These are phyloP conservation scores for Synchytrium microbalum DNA, from an alignment of 371 early-diverging fungal species.

Conservation along the genomic window DNA sequence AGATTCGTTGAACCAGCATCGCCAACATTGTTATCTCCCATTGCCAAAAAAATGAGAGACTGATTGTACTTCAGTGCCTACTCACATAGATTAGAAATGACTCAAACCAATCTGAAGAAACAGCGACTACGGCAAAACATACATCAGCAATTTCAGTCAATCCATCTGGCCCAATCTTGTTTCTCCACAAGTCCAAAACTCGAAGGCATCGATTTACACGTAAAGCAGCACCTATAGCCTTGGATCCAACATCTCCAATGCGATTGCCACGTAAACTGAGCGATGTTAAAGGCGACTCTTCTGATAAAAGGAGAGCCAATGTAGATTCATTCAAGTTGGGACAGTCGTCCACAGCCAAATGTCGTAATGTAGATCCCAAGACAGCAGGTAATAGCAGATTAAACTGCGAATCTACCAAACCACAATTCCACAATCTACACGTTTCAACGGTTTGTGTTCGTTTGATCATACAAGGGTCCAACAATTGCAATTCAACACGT, in stretches of 20 bases:
- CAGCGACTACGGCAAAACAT: no score
- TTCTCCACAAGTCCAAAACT: constrained; percentile 30
- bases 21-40: constrained; percentile 32
- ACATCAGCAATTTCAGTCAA: constrained; percentile 32
- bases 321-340: constrained; percentile 27
- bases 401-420: constrained; percentile 29
- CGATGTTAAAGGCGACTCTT: constrained; percentile 25
- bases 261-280: constrained; percentile 31
- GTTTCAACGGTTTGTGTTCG: neutral
- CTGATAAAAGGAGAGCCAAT: constrained; percentile 24
- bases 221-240: constrained; percentile 24
- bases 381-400: constrained; percentile 16
- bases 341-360: constrained; percentile 33
- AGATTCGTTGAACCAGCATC: constrained; percentile 32
- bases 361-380: constrained; percentile 19
- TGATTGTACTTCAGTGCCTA: constrained; percentile 33
- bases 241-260: constrained; percentile 31
- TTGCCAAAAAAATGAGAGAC: constrained; percentile 23
- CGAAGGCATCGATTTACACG: constrained; percentile 25
- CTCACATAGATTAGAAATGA: no score
- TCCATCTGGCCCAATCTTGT: constrained; percentile 32
- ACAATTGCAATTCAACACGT: constrained; percentile 1
- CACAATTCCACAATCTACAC: constrained; percentile 40
- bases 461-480: neutral
- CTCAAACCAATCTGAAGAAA: no score